phyloP scores from a whole-genome alignment of 1,284 basidiomycete species.

The Malassezia nana region DNA sequence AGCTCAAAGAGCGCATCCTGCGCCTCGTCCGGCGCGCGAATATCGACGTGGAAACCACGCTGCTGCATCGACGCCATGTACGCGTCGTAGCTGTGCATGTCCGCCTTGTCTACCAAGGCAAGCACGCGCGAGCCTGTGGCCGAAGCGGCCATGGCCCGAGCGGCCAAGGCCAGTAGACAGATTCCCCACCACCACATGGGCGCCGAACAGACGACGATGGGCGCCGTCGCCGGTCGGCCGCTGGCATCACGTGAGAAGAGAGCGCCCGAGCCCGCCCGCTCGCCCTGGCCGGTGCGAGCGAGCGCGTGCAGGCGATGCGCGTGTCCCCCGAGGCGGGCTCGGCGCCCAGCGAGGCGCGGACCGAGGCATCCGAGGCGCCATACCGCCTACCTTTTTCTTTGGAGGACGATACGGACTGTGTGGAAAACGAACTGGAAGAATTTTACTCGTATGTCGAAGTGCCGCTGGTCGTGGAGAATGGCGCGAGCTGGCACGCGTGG shows the following conservation, averaged over 20 bases:
- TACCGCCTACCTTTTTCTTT: constrained; percentile 22
- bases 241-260: neutral
- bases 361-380: no score
- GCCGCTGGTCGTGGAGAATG: constrained; percentile 75
- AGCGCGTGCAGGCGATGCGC: neutral
- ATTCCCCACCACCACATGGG: no score
- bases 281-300: neutral
- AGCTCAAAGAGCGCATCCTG: constrained; percentile 24
- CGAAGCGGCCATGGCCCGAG: constrained; percentile 11
- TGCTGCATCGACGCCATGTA: constrained; percentile 22
- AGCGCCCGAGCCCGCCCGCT: neutral
- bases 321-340: neutral
- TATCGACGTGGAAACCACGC: constrained; percentile 26
- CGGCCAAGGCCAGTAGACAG: neutral
- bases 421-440: constrained; percentile 92
- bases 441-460: constrained; percentile 98
- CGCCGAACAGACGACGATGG: neutral
- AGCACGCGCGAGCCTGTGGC: constrained; percentile 38
- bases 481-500: constrained; percentile 69
- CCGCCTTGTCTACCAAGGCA: constrained; percentile 24
- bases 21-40: neutral
- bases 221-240: neutral
- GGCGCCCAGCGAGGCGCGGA: no score
- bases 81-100: constrained; percentile 17
- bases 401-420: constrained; percentile 69